These are phyloP conservation scores for Annulohypoxylon truncatum DNA, from an alignment of 2,329 filamentous ascomycete genomes.

Conservation along the genomic window DNA sequence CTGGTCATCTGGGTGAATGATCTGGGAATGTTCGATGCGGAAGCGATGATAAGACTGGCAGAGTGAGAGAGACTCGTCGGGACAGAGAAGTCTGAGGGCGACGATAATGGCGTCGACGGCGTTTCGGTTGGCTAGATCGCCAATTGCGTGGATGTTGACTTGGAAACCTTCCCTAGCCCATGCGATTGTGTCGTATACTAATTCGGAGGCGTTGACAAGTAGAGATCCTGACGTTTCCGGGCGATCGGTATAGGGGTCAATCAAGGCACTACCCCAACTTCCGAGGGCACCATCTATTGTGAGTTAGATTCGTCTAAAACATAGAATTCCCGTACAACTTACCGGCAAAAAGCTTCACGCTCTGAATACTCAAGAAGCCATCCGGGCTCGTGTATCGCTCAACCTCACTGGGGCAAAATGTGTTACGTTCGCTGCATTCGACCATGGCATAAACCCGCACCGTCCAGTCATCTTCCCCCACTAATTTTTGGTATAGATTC, in stretches of 20 bases:
- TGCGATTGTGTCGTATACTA: conserved; percentile 63
- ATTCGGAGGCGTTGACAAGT: conserved; percentile 71
- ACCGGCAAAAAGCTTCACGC: conserved; percentile 78
- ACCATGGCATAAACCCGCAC: conserved; percentile 76
- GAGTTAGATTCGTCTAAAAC: conserved; percentile 36
- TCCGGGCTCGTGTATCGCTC: conserved; percentile 57
- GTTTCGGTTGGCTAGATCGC: conserved; percentile 74
- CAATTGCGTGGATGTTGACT: conserved; percentile 79
- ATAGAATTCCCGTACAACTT: conserved; percentile 33
- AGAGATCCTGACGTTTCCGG: conserved; percentile 71
- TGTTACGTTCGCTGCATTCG: conserved; percentile 73
- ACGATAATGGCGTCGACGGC: conserved; percentile 72
- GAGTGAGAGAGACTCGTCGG: conserved; percentile 53
- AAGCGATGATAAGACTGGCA: conserved; percentile 69
- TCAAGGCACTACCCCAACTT: conserved; percentile 77
- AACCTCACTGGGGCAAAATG: conserved; percentile 67
- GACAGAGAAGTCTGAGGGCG: conserved; percentile 66
- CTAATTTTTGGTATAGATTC: conserved; percentile 65
- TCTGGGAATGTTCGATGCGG: conserved; percentile 78
- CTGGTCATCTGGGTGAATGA: conserved; percentile 75
- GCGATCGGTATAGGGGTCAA: conserved; percentile 76
- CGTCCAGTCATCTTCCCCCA: conserved; percentile 64
- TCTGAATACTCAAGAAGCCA: conserved; percentile 66
- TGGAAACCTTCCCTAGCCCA: conserved; percentile 74
- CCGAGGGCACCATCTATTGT: conserved; percentile 73